Conservation (phyloP, 352 stramenopile genomes). For the Phytophthora pini region DNA sequence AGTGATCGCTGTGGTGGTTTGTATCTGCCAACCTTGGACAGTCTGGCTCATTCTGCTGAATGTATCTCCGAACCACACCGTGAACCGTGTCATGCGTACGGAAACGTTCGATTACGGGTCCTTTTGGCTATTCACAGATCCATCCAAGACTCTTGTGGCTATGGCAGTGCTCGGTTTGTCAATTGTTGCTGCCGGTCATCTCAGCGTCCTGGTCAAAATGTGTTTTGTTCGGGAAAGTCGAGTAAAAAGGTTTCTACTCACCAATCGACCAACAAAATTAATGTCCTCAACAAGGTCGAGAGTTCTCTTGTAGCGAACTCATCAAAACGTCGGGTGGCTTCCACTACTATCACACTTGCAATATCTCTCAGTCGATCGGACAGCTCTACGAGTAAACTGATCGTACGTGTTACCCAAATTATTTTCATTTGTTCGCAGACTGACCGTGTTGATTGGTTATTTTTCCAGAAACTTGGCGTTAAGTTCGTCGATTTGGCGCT, state of each 20-base stretch:
- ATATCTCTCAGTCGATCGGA: not conserved
- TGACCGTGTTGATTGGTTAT: not conserved
- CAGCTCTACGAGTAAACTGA: conserved; percentile 9
- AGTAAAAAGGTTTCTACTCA: not conserved
- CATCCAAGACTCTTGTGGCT: conserved; percentile 1
- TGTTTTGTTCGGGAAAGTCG: not conserved
- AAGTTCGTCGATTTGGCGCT: conserved; percentile 9
- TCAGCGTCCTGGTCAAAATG: conserved; percentile 8
- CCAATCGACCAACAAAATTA: not conserved
- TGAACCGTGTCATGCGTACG: not conserved
- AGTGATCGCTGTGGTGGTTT: not conserved
- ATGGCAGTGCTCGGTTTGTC: conserved; percentile 9
- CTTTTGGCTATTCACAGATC: conserved; percentile 8
- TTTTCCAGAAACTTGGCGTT: conserved; percentile 5
- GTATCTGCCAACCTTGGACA: not conserved
- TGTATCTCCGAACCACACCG: not conserved
- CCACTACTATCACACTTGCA: too few relatives aligned
- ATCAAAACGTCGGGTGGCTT: not conserved
- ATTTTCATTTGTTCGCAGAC: not conserved
- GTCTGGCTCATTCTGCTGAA: conserved; percentile 1
- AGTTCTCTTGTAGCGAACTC: not conserved
- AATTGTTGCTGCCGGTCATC: conserved; percentile 9
- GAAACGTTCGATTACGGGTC: not conserved
- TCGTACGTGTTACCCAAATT: conserved; percentile 5
- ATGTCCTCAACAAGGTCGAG: not conserved